Evolutionary conservation across 768 basidiomycete genomes (phyloP).

Genomic region (Panus rudis): DNA sequence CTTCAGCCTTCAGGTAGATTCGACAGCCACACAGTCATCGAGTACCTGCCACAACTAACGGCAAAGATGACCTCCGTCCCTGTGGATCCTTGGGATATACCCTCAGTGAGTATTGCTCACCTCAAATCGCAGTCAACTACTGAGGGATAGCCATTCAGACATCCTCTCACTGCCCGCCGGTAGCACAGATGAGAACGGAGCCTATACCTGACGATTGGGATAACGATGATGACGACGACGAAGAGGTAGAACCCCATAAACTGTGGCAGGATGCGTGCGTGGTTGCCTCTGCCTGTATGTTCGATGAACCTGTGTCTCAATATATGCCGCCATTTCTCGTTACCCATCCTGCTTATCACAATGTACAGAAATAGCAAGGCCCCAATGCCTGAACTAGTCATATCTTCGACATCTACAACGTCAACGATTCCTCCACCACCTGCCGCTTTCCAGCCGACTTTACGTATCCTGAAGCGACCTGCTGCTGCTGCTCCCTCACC

Average conservation of each 20-base stretch:
- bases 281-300: neutral
- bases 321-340: too few relatives aligned
- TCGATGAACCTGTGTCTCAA: too few relatives aligned
- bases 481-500: slow-evolving; percentile 23
- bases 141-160: too few relatives aligned
- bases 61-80: too few relatives aligned
- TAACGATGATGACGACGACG: slow-evolving; percentile 43
- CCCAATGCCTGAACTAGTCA: slow-evolving; percentile 63
- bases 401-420: slow-evolving; percentile 32
- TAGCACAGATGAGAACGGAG: slow-evolving; percentile 2
- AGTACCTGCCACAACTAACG: too few relatives aligned
- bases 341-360: too few relatives aligned
- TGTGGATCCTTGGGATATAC: slow-evolving; percentile 14
- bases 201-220: slow-evolving; percentile 49
- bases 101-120: slow-evolving; percentile 4
- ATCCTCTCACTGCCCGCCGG: neutral
- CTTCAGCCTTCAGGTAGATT: too few relatives aligned
- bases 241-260: slow-evolving; percentile 38
- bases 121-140: neutral
- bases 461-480: slow-evolving; percentile 72
- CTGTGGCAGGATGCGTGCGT: slow-evolving; percentile 73
- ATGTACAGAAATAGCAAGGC: slow-evolving; percentile 49
- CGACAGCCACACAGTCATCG: too few relatives aligned
- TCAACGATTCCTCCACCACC: slow-evolving; percentile 38
- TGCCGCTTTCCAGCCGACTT: slow-evolving; percentile 51